Conservation (phyloP, 148 eudicot species). For the Chenopodium berlandieri region DNA sequence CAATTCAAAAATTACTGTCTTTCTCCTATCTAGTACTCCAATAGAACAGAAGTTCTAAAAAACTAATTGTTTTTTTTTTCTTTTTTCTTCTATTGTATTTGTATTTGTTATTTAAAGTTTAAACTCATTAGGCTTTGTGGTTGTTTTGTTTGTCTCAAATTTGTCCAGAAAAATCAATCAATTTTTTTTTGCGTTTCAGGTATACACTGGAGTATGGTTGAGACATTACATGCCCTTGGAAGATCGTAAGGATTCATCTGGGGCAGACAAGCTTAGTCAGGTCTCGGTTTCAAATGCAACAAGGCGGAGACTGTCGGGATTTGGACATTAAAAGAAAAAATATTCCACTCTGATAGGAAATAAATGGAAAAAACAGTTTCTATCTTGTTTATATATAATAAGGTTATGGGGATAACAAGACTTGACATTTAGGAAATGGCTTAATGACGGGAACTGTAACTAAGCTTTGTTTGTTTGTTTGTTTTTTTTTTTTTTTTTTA, state of each 20-base stretch:
- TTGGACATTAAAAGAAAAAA: conserved; percentile 41
- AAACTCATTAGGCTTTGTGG: not conserved
- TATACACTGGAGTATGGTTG: conserved; percentile 82
- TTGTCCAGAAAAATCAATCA: not conserved
- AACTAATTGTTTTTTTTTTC: not conserved
- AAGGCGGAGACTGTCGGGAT: conserved; percentile 75
- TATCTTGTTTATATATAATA: not conserved
- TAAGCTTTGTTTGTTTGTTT: not conserved
- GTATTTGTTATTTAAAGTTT: not conserved
- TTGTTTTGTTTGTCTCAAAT: not conserved
- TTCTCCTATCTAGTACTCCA: too few relatives aligned
- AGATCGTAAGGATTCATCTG: conserved; percentile 45
- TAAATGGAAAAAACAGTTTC: not conserved
- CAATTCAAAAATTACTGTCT: not conserved
- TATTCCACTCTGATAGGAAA: not conserved
- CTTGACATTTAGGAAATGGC: not conserved
- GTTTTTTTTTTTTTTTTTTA: too few relatives aligned
- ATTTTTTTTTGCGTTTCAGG: conserved; percentile 39
- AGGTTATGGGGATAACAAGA: not conserved
- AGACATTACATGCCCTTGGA: conserved; percentile 62
- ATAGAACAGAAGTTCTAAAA: not conserved
- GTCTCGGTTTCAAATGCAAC: conserved; percentile 88
- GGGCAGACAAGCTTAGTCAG: conserved; percentile 65
- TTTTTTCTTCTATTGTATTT: not conserved
- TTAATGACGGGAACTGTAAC: too few relatives aligned